Evolutionary conservation across 192 early-diverging fungal species (phyloP), one percentile per base, ranked within the genome.

Genomic region (Mortierella claussenii): DNA sequence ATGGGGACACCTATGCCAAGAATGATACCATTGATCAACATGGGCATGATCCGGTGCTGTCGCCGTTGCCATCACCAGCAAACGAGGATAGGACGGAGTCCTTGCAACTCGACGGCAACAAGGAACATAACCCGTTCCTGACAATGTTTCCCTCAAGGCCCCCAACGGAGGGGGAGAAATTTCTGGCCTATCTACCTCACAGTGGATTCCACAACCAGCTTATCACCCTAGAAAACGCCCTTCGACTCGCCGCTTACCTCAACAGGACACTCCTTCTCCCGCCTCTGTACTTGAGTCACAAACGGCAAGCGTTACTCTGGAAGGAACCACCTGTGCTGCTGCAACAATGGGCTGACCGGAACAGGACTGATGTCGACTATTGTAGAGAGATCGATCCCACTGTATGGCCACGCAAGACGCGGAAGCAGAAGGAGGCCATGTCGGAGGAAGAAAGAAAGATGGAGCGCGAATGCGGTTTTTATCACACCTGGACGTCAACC

Each of bases 141-240:
- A 62, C 73, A 45, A 67, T 76, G 60, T 64, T 79, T n/a, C 76
- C 76, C 21, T 34, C 54, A 32, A 40, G 76, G 18, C 60, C 52
- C 13, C 63, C 67, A 4, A 24, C 10, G 18, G 62, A 60, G 42
- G 61, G 48, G 8, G 85, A 86, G 49, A 66, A 69, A 44, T 86
- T 81, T 48, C 40, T 86, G 6, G 76, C 79, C 1, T 86, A 82
- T 48, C 62, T 84, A 28, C 81, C 85, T 9, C 85, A 86, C 55
- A 86, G 85, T 21, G 82, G 82, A 11, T 82, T 86, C 49, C 82
- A 86, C 23, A 86, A 86, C 26, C 85, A 86, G 48, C 74, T 65
- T 37, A 62, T 78, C 21, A 47, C 71, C 4, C 74, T 84, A 21
- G 83, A 86, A 47, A 86, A 84, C 51, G 83, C 83, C 11, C 66